These are phyloP conservation scores for Malus domestica DNA, from an alignment of 306 rosid species.

Conservation along the genomic window ASM211411v1 NC_041805.1:29053001-29053500, in stretches of 20 bases:
- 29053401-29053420: neutral
- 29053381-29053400: neutral
- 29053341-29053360: neutral
- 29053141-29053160: neutral
- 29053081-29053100: neutral
- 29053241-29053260: too few species aligned
- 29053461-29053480: neutral
- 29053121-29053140: neutral
- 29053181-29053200: neutral
- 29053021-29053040: too few species aligned
- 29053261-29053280: neutral
- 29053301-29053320: neutral
- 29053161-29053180: neutral
- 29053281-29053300: neutral
- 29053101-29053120: too few species aligned
- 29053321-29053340: neutral
- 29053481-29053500: neutral
- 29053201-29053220: neutral
- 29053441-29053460: neutral
- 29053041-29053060: too few species aligned
- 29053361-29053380: neutral
- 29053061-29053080: too few species aligned
- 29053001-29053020: too few species aligned
- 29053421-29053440: neutral
- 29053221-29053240: neutral